Evolutionary conservation across 2,329 filamentous ascomycete species (phyloP).

Genomic region (Aspergillus pseudoviridinutans): DNA sequence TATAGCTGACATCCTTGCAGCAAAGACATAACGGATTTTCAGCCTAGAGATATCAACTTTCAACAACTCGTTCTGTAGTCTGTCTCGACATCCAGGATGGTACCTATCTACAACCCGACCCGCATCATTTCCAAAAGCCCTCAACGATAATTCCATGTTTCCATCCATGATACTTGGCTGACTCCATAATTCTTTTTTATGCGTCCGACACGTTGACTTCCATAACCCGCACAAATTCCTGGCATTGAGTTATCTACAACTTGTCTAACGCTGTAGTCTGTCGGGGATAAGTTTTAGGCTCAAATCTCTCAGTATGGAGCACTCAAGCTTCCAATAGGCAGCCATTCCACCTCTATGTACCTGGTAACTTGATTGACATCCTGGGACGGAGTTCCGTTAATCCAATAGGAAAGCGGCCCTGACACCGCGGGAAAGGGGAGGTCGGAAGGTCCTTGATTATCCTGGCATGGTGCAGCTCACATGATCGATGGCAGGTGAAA

Average conservation of each 20-base stretch:
- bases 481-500: constrained; percentile 6
- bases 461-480: constrained; percentile 17
- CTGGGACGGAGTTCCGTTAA: constrained; percentile 5
- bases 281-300: neutral
- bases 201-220: no score
- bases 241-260: neutral
- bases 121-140: neutral
- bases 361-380: constrained; percentile 1
- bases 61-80: no score
- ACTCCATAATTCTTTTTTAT: neutral
- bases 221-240: neutral
- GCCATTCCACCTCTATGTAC: neutral
- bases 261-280: neutral
- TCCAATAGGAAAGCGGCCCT: constrained; percentile 10
- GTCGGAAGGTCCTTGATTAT: constrained; percentile 13
- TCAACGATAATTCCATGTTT: neutral
- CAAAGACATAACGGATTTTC: neutral
- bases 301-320: neutral
- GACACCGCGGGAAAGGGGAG: constrained; percentile 8
- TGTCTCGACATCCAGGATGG: neutral
- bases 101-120: neutral
- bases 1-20: neutral
- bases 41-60: neutral
- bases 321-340: neutral
- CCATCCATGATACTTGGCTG: neutral